A percentile compares a stretch with the other conserved stretches of the same genome.
Evolutionary conservation across 192 early-diverging fungal genomes (phyloP).

Genomic region (Thamnidium elegans): DNA sequence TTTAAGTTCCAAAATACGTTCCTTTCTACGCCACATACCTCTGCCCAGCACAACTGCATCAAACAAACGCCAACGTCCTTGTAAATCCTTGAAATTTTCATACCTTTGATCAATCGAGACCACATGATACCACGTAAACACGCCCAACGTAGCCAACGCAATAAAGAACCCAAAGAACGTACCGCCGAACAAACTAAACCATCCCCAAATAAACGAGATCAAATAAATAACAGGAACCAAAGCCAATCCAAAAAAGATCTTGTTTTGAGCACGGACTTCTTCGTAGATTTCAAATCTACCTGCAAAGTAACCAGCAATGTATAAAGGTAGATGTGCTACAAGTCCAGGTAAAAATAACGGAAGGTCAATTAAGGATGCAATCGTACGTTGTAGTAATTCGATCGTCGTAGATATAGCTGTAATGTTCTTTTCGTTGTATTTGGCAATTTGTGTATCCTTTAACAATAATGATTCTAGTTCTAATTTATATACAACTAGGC

Average conservation of each 20-base stretch:
- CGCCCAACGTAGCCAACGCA: slow-evolving; percentile 17
- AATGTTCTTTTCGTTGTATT: slow-evolving; percentile 38
- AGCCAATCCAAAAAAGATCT: slow-evolving; percentile 40
- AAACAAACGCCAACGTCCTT: slow-evolving; percentile 38
- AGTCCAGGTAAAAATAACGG: slow-evolving; percentile 44
- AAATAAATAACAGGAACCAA: slow-evolving; percentile 37
- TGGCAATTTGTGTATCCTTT: slow-evolving; percentile 36
- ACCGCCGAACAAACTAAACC: slow-evolving; percentile 32
- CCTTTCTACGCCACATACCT: slow-evolving; percentile 38
- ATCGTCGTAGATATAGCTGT: slow-evolving; percentile 25
- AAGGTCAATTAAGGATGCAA: slow-evolving; percentile 28
- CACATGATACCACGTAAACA: slow-evolving; percentile 47
- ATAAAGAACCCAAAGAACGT: slow-evolving; percentile 37
- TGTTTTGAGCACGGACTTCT: slow-evolving; percentile 46
- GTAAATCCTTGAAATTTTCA: slow-evolving; percentile 36
- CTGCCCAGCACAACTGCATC: slow-evolving; percentile 39
- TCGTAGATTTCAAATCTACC: slow-evolving; percentile 42
- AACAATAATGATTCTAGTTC: slow-evolving; percentile 26
- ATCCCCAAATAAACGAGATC: slow-evolving; percentile 36
- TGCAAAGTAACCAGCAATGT: slow-evolving; percentile 39
- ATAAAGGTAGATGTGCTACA: slow-evolving; percentile 40
- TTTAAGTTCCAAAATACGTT: slow-evolving; percentile 30
- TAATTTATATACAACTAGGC: slow-evolving; percentile 33
- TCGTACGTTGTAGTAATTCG: slow-evolving; percentile 23
- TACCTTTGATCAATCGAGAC: slow-evolving; percentile 38